Evolutionary conservation across 805 yeast genomes (phyloP).

Genomic region (Metschnikowia kofuensis): DNA sequence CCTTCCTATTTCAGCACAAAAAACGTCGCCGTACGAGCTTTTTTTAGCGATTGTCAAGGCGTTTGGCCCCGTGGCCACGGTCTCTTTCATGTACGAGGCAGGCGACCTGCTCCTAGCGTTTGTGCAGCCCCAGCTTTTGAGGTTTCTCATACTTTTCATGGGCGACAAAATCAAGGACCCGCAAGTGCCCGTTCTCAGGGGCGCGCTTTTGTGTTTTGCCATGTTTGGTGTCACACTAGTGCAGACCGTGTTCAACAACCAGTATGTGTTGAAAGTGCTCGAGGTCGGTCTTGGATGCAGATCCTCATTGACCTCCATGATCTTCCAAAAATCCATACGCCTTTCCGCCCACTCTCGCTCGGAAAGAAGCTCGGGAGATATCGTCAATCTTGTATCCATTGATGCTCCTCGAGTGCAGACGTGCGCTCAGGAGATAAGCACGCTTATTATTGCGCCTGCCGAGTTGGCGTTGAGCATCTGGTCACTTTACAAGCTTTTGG

Average conservation of each 20-base stretch:
- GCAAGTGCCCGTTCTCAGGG: constrained; percentile 15
- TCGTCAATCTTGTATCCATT: constrained; percentile 23
- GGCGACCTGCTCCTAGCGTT: constrained; percentile 36
- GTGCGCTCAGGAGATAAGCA: constrained; percentile 19
- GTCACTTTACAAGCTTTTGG: constrained; percentile 23
- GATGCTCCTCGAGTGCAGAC: constrained; percentile 24
- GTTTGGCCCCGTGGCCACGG: constrained; percentile 24
- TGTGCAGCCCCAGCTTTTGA: constrained; percentile 81
- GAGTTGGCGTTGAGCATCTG: constrained; percentile 19
- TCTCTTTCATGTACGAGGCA: constrained; percentile 25
- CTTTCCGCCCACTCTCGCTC: constrained; percentile 18
- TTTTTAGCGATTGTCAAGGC: constrained; percentile 22
- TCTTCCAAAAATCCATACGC: constrained; percentile 22
- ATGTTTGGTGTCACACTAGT: constrained; percentile 62
- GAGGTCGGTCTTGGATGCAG: constrained; percentile 51
- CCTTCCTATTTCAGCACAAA: constrained; percentile 14
- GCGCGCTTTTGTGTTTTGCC: constrained; percentile 15
- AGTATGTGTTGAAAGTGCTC: constrained; percentile 54
- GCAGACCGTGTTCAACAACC: constrained; percentile 64
- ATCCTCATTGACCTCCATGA: constrained; percentile 22
- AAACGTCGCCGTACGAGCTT: constrained; percentile 11
- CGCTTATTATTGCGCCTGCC: constrained; percentile 16
- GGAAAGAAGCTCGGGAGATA: constrained; percentile 22
- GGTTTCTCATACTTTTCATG: constrained; percentile 60
- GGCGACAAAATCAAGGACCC: constrained; percentile 31